Conservation (phyloP, 1,284 basidiomycete genomes). For the Malassezia nana region DNA sequence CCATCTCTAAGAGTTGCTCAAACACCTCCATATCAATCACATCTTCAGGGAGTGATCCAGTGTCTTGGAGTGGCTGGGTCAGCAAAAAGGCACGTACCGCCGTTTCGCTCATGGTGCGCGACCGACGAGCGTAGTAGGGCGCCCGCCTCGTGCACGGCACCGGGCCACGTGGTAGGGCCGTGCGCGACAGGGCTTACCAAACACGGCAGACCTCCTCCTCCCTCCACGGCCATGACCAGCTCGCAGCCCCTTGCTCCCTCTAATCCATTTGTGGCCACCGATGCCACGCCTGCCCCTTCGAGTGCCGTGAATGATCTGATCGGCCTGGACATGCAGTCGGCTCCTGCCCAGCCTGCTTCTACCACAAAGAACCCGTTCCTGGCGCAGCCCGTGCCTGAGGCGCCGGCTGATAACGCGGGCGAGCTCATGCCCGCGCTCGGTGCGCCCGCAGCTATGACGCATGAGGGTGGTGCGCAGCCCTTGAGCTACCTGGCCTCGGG, state of each 20-base stretch:
- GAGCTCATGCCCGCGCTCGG: neutral
- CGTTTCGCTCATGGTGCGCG: conserved; percentile 6
- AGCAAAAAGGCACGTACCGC: neutral
- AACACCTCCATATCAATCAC: conserved; percentile 71
- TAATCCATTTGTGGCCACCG: neutral
- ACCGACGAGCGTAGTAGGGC: neutral
- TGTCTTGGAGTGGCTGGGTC: neutral
- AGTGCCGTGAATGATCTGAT: neutral
- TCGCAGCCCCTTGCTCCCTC: neutral
- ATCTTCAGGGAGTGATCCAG: conserved; percentile 1
- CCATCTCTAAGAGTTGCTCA: conserved; percentile 75
- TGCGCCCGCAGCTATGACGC: neutral
- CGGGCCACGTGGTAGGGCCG: neutral
- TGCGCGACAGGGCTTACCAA: neutral
- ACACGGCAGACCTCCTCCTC: neutral
- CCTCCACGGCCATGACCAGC: neutral
- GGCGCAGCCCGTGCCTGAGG: neutral
- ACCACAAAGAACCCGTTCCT: conserved; percentile 7
- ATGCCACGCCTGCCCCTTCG: neutral
- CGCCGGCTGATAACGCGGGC: neutral
- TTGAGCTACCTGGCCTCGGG: neutral
- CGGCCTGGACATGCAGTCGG: neutral
- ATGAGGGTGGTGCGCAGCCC: neutral
- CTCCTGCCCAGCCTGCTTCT: neutral
- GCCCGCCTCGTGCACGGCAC: neutral